Percentiles rank a stretch among this genome's conserved stretches.
phyloP scores from a whole-genome alignment of 257 asterid genomes.

The Scutellaria baicalensis region DNA sequence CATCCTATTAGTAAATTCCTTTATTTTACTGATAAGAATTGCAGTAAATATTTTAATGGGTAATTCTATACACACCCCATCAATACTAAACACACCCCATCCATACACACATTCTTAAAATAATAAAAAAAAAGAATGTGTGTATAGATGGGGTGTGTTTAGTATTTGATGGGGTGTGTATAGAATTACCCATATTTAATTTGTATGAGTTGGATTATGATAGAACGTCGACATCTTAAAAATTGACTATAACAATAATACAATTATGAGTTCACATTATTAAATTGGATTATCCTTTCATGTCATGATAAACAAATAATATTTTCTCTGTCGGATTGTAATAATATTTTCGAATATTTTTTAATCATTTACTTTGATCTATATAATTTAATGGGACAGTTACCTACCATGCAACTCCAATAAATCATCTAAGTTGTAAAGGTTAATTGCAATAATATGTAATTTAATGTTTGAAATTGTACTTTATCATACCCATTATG shows the following conservation, averaged over 20 bases:
- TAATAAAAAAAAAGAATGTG: too few species aligned
- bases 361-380: background rate
- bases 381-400: slow-evolving; percentile 15
- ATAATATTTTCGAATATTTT: background rate
- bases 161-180: too few species aligned
- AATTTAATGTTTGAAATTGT: slow-evolving; percentile 15
- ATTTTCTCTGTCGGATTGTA: background rate
- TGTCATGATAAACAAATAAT: background rate
- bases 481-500: background rate
- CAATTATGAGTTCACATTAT: slow-evolving; percentile 4
- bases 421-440: slow-evolving; percentile 7
- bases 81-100: too few species aligned
- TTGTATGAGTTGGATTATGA: slow-evolving; percentile 36
- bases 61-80: too few species aligned
- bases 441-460: slow-evolving; percentile 10
- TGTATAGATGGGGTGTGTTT: too few species aligned
- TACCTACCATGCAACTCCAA: slow-evolving; percentile 11
- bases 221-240: slow-evolving; percentile 40
- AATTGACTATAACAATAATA: slow-evolving; percentile 5
- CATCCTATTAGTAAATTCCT: too few species aligned
- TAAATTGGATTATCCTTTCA: slow-evolving; percentile 4
- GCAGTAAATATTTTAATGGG: too few species aligned
- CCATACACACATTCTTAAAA: too few species aligned
- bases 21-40: too few species aligned
- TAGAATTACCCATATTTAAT: too few species aligned